Evolutionary conservation across 2,329 filamentous ascomycete species (phyloP).

Genomic region (Fusarium compactum): DNA sequence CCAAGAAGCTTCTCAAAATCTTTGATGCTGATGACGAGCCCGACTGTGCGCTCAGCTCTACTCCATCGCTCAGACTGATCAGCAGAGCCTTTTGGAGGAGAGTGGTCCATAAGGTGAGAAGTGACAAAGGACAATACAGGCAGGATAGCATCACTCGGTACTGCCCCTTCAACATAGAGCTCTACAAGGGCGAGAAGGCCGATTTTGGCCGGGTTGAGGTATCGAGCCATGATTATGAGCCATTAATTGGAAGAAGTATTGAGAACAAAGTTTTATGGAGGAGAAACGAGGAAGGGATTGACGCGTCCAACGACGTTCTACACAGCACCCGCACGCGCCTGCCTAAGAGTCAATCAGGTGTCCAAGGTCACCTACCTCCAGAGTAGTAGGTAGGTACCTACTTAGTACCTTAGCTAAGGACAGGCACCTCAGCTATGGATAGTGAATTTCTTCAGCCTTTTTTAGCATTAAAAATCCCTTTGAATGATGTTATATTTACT

Average conservation of each 20-base stretch:
- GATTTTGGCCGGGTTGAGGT: slow-evolving; percentile 89
- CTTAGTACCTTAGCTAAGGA: neutral
- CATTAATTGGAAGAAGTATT: neutral
- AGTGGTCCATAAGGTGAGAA: slow-evolving; percentile 71
- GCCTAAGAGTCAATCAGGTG: slow-evolving; percentile 21
- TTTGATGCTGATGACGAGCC: slow-evolving; percentile 66
- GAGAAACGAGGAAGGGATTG: neutral
- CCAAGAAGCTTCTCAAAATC: slow-evolving; percentile 71
- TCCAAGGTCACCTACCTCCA: neutral
- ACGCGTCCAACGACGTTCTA: slow-evolving; percentile 2
- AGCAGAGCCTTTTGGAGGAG: slow-evolving; percentile 46
- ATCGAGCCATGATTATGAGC: slow-evolving; percentile 73
- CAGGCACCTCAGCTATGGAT: neutral
- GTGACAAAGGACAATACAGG: slow-evolving; percentile 84
- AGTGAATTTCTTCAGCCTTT: neutral
- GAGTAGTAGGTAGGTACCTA: neutral
- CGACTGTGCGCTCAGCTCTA: slow-evolving; percentile 63
- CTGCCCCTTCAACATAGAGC: slow-evolving; percentile 79
- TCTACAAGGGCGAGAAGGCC: slow-evolving; percentile 83
- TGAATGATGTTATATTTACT: neutral
- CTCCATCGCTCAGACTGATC: slow-evolving; percentile 56
- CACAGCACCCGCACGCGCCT: slow-evolving; percentile 23
- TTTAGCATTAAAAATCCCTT: neutral
- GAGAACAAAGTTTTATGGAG: neutral
- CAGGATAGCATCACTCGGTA: slow-evolving; percentile 77